These are phyloP conservation scores for Biscogniauxia marginata DNA, from an alignment of 2,329 filamentous ascomycete genomes.

Conservation along the genomic window DNA sequence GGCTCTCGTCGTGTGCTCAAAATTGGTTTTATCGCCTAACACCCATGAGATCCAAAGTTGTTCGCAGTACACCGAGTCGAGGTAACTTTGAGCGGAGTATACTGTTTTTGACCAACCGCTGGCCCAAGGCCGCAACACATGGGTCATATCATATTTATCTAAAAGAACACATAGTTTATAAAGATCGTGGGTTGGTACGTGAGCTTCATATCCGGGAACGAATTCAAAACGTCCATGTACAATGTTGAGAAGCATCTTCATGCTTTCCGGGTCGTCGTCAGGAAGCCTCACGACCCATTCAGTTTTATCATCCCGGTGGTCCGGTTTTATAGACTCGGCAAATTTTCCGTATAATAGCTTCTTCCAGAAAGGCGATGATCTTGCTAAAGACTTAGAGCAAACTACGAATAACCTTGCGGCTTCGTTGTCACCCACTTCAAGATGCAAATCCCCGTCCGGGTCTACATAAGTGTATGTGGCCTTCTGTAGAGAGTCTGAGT, in stretches of 20 bases:
- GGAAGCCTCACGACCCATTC: slow-evolving; percentile 18
- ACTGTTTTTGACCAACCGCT: too few species aligned
- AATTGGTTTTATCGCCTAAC: too few species aligned
- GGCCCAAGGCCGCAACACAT: neutral
- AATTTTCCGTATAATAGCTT: slow-evolving; percentile 14
- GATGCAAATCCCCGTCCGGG: slow-evolving; percentile 13
- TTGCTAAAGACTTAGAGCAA: slow-evolving; percentile 12
- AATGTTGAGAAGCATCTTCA: slow-evolving; percentile 17
- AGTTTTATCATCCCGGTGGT: neutral
- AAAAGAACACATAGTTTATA: neutral
- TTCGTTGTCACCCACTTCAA: slow-evolving; percentile 8
- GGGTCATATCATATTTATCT: neutral
- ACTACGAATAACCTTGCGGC: slow-evolving; percentile 12
- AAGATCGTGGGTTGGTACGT: neutral
- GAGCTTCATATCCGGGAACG: neutral
- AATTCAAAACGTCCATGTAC: slow-evolving; percentile 15
- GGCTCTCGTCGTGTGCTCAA: too few species aligned
- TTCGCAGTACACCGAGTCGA: too few species aligned
- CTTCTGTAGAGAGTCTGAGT: too few species aligned
- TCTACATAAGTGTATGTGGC: slow-evolving; percentile 4
- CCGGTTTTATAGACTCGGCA: slow-evolving; percentile 10
- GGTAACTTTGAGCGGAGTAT: too few species aligned
- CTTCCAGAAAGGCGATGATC: slow-evolving; percentile 15
- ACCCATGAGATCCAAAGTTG: too few species aligned
- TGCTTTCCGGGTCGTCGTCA: slow-evolving; percentile 15